Evolutionary conservation across 352 stramenopile species (phyloP).

Genomic region (Lagenidium sp.): DNA sequence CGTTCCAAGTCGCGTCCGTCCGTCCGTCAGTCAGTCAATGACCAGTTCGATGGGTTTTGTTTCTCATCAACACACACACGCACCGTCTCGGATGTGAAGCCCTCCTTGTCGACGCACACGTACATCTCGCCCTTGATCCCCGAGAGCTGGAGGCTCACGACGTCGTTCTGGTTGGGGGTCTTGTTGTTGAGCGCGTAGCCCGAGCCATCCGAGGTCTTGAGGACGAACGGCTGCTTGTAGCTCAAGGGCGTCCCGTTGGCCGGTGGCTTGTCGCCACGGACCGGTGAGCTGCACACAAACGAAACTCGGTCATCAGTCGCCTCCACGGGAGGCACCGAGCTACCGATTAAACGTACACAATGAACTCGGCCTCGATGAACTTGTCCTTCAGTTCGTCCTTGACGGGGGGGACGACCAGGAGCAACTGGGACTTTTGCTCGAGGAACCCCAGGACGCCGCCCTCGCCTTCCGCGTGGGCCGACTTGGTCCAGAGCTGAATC

Average conservation of each 20-base stretch:
- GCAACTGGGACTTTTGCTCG: constrained; percentile 29
- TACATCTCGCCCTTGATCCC: constrained; percentile 68
- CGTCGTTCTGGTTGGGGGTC: constrained; percentile 37
- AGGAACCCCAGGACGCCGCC: constrained; percentile 30
- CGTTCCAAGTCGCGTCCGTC: no score
- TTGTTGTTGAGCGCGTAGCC: constrained; percentile 78
- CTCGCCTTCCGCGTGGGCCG: constrained; percentile 16
- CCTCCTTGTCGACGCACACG: constrained; percentile 48
- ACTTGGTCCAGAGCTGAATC: constrained; percentile 16
- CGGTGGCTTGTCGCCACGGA: constrained; percentile 39
- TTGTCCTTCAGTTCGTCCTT: constrained; percentile 28
- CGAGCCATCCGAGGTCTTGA: constrained; percentile 46
- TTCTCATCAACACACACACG: background rate
- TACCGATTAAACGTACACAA: constrained; percentile 25
- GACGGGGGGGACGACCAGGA: constrained; percentile 45
- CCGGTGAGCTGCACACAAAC: constrained; percentile 17
- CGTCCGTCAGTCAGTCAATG: no score
- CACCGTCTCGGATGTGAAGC: constrained; percentile 30
- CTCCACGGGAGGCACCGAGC: background rate
- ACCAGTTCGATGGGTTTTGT: no score
- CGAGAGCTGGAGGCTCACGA: constrained; percentile 37
- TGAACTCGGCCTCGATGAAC: constrained; percentile 56
- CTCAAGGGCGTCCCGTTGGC: constrained; percentile 34
- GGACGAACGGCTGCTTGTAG: constrained; percentile 63
- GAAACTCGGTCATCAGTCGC: constrained; percentile 1